Evolutionary conservation across 208 protist species (phyloP).

Genomic region (Leishmania lainsoni): DNA sequence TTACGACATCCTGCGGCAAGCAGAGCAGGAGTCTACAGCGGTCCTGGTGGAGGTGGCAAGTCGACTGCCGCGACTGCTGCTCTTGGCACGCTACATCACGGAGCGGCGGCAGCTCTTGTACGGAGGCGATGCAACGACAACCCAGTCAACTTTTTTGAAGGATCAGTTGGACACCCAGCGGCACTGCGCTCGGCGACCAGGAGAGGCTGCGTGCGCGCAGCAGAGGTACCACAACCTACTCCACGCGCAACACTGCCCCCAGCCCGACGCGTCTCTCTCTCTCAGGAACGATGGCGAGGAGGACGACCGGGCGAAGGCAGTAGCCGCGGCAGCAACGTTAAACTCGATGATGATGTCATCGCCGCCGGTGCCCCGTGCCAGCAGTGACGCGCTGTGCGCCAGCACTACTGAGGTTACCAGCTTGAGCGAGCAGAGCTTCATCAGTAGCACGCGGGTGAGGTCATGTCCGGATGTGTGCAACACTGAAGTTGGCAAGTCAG

Average conservation of each 20-base stretch:
- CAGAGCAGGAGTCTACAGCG: constrained; percentile 30
- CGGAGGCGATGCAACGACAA: constrained; percentile 5
- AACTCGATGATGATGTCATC: not conserved
- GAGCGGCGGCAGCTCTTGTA: constrained; percentile 41
- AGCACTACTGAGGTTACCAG: not conserved
- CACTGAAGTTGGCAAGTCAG: not conserved
- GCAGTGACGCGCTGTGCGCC: not conserved
- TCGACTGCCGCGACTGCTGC: constrained; percentile 64
- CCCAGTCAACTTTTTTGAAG: not conserved
- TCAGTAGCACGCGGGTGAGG: not conserved
- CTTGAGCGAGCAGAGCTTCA: not conserved
- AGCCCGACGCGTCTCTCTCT: not conserved
- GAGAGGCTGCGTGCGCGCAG: not conserved
- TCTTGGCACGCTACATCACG: constrained; percentile 49
- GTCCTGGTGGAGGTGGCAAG: constrained; percentile 66
- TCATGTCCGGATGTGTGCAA: not conserved
- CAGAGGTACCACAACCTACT: not conserved
- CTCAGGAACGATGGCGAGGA: not conserved
- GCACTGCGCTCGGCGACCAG: not conserved
- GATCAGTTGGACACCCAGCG: not conserved
- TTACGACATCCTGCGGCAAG: constrained; percentile 26
- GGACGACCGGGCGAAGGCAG: not conserved
- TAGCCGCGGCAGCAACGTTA: not conserved
- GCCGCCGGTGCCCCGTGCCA: not conserved
- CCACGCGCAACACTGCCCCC: not conserved